Conservation (phyloP, 768 basidiomycete genomes). For the Mycena belliarum region DNA sequence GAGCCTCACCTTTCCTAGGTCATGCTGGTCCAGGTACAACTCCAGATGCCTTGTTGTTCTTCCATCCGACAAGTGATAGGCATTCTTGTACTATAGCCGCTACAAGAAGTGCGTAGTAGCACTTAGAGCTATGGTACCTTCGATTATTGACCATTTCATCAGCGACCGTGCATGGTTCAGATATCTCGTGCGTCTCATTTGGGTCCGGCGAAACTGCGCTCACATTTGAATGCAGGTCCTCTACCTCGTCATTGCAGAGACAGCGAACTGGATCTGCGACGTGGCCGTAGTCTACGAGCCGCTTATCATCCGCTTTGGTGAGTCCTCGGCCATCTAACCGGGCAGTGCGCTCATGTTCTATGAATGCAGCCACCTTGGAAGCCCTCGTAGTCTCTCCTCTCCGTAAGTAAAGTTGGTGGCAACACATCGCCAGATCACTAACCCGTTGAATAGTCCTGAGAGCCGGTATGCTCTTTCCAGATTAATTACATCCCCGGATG, state of each 20-base stretch:
- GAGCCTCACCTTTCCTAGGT: not conserved
- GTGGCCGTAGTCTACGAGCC: conserved; percentile 22
- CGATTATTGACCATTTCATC: not conserved
- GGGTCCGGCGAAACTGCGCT: not conserved
- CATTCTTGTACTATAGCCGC: conserved; percentile 10
- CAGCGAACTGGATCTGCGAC: conserved; percentile 17
- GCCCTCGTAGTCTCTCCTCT: conserved; percentile 7
- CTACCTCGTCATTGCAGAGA: conserved; percentile 19
- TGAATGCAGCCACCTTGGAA: not conserved
- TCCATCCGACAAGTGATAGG: not conserved
- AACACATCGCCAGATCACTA: too few relatives aligned
- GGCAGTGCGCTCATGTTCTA: not conserved
- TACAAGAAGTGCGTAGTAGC: conserved; percentile 3
- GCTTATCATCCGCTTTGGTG: conserved; percentile 18
- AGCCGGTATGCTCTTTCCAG: not conserved
- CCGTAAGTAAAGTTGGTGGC: not conserved
- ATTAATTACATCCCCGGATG: not conserved
- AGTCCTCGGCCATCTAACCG: not conserved
- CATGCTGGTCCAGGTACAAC: conserved; percentile 5
- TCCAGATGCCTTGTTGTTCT: too few relatives aligned
- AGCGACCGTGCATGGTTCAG: conserved; percentile 18
- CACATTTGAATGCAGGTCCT: not conserved
- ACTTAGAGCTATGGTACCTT: too few relatives aligned
- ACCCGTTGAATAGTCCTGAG: not conserved
- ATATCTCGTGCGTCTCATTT: not conserved